These are phyloP conservation scores for Bertia moriformis DNA, from an alignment of 2,329 filamentous ascomycete species.

Conservation along the genomic window DNA sequence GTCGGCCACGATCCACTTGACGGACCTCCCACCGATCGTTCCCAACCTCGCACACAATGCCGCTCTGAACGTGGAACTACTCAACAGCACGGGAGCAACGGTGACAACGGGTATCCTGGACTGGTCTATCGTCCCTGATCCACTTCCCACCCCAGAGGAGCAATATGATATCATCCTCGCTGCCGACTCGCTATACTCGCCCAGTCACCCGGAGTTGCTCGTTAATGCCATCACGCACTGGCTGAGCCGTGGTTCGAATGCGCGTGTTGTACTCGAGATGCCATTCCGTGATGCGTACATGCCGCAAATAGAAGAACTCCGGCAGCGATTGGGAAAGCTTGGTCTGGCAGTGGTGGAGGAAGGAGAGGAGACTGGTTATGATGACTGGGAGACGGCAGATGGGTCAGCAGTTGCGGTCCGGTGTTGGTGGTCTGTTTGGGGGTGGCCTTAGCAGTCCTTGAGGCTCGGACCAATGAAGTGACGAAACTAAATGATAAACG, in stretches of 20 bases:
- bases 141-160: slow-evolving; percentile 2
- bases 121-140: slow-evolving; percentile 22
- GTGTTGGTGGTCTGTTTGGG: slow-evolving; percentile 4
- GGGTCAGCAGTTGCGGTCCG: slow-evolving; percentile 10
- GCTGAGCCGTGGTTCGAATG: slow-evolving; percentile 25
- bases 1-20: slow-evolving; percentile 35
- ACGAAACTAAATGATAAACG: not conserved
- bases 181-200: slow-evolving; percentile 49
- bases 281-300: slow-evolving; percentile 44
- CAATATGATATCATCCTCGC: slow-evolving; percentile 38
- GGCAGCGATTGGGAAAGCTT: slow-evolving; percentile 27
- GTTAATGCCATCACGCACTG: slow-evolving; percentile 35
- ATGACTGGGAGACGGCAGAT: slow-evolving; percentile 30
- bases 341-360: slow-evolving; percentile 32
- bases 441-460: slow-evolving; percentile 2
- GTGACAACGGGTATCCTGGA: slow-evolving; percentile 39
- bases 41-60: slow-evolving; percentile 44
- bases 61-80: slow-evolving; percentile 25
- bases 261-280: slow-evolving; percentile 43
- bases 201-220: slow-evolving; percentile 43
- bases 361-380: slow-evolving; percentile 31
- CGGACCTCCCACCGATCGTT: slow-evolving; percentile 47
- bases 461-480: not conserved
- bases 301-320: slow-evolving; percentile 39
- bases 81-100: slow-evolving; percentile 23